These are phyloP conservation scores for Thozetella sp. DNA, from an alignment of 495 filamentous ascomycete genomes.

Conservation along the genomic window DNA sequence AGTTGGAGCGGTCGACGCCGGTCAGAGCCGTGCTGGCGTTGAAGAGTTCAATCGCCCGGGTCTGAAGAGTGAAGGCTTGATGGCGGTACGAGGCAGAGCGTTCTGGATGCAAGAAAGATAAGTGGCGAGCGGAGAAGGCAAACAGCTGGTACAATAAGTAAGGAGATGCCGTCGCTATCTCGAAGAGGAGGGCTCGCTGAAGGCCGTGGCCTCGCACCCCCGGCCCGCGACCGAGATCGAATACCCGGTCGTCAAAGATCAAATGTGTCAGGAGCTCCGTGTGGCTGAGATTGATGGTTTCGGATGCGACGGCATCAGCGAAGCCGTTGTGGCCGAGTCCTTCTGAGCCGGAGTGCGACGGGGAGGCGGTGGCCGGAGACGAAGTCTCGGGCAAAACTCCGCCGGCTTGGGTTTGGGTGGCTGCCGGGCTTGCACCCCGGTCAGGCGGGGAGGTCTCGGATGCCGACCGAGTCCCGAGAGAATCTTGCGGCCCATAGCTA, in stretches of 20 bases:
- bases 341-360: neutral
- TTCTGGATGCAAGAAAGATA: conserved; percentile 16
- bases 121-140: conserved; percentile 20
- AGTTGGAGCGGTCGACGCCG: conserved; percentile 16
- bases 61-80: conserved; percentile 19
- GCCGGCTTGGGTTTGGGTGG: conserved; percentile 2
- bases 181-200: conserved; percentile 4
- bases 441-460: no score
- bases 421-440: no score
- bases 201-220: neutral
- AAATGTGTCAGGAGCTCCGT: conserved; percentile 23
- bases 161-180: conserved; percentile 9
- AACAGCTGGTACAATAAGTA: conserved; percentile 20
- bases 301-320: neutral
- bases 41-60: conserved; percentile 18
- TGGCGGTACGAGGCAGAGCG: conserved; percentile 13
- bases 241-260: conserved; percentile 6
- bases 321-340: neutral
- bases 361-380: neutral
- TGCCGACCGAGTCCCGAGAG: no score
- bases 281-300: conserved; percentile 16
- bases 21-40: conserved; percentile 7
- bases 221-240: conserved; percentile 9
- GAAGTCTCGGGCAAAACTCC: neutral
- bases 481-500: no score